Percentiles rank a stretch among this genome's conserved stretches.
Conservation (phyloP, 257 asterid species). For the Thymus quinquecostatus region DNA sequence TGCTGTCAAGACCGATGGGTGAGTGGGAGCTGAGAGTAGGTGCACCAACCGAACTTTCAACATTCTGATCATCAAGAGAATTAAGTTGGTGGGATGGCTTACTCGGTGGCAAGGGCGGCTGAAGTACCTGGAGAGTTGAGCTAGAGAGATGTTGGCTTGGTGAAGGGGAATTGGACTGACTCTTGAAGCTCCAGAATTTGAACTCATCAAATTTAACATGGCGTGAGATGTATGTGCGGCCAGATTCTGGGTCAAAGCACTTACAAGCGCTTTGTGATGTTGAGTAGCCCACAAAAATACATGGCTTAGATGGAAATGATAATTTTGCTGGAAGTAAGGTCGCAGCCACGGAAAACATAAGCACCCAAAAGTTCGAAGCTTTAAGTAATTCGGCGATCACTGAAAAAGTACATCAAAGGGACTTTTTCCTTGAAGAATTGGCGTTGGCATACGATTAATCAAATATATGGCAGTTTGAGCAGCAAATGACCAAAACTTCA, state of each 20-base stretch:
- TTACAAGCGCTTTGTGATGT: neutral
- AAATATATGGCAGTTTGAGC: neutral
- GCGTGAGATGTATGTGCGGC: neutral
- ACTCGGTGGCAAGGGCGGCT: too few relatives aligned
- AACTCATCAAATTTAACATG: neutral
- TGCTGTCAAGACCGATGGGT: too few relatives aligned
- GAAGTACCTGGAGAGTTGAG: too few relatives aligned
- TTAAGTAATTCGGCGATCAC: neutral
- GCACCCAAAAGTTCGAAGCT: neutral
- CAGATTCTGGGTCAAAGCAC: neutral
- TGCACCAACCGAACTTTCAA: too few relatives aligned
- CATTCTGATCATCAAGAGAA: too few relatives aligned
- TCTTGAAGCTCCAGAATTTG: neutral
- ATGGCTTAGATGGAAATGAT: neutral
- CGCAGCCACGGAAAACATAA: neutral
- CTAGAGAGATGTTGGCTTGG: too few relatives aligned
- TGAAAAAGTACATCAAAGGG: too few relatives aligned
- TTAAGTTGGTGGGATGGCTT: too few relatives aligned
- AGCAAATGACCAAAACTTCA: neutral
- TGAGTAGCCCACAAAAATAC: neutral
- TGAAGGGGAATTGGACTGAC: too few relatives aligned
- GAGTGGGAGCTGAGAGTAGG: too few relatives aligned
- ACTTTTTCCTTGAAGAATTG: too few relatives aligned
- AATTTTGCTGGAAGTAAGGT: neutral
- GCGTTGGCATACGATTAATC: neutral